A percentile compares a stretch with the other conserved stretches of the same genome.
phyloP scores from a whole-genome alignment of 208 protist genomes.

The Strigomonas galati region DNA sequence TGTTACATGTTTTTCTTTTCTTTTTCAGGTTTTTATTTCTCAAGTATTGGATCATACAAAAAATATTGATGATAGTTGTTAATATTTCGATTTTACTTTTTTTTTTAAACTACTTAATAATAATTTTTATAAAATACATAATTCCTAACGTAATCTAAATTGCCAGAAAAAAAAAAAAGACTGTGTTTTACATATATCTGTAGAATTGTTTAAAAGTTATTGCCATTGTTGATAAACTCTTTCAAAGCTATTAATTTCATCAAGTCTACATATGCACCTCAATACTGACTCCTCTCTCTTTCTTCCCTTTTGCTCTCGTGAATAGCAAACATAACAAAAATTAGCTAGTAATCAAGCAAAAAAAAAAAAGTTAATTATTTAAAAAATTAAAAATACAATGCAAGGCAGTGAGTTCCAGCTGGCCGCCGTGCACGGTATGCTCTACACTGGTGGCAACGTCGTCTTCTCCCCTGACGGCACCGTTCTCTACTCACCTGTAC shows the following conservation, averaged over 20 bases:
- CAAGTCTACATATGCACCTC: too few relatives aligned
- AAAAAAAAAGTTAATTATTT: slow-evolving; percentile 12
- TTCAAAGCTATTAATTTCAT: too few relatives aligned
- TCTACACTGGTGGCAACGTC: slow-evolving; percentile 91
- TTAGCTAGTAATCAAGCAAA: background rate
- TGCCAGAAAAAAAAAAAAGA: background rate
- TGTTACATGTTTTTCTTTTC: background rate
- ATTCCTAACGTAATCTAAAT: background rate
- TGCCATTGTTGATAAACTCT: too few relatives aligned
- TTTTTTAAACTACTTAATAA: slow-evolving; percentile 18
- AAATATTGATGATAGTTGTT: background rate
- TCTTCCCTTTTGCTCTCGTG: too few relatives aligned
- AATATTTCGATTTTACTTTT: slow-evolving; percentile 1
- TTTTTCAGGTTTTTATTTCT: slow-evolving; percentile 17
- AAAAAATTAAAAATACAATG: slow-evolving; percentile 11
- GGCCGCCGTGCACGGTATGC: slow-evolving; percentile 88
- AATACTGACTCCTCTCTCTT: too few relatives aligned
- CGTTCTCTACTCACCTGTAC: slow-evolving; percentile 83
- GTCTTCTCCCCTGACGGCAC: slow-evolving; percentile 76
- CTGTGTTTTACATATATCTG: background rate
- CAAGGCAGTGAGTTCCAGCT: slow-evolving; percentile 87
- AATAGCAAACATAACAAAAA: too few relatives aligned
- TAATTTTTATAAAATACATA: slow-evolving; percentile 5
- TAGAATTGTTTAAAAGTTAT: too few relatives aligned
- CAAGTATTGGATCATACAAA: slow-evolving; percentile 15